Percentiles rank a stretch among this genome's conserved stretches.
These are phyloP conservation scores for Fusarium sp. DNA, from an alignment of 2,329 filamentous ascomycete genomes.

Conservation along the genomic window DNA sequence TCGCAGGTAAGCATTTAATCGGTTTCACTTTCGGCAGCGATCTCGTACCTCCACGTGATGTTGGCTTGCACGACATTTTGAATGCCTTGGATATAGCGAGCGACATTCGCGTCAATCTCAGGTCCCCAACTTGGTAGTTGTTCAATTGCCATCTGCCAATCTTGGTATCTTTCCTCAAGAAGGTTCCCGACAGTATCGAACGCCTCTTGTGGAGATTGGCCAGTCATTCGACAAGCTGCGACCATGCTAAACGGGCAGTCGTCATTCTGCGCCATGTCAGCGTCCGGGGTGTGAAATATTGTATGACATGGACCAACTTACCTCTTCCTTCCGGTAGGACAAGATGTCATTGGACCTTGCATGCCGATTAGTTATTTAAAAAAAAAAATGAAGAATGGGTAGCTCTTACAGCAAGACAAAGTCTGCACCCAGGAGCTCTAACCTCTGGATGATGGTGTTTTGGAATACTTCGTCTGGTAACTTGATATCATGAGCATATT, in stretches of 20 bases:
- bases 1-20: not conserved
- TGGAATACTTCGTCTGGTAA: not conserved
- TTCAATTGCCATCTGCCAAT: not conserved
- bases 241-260: constrained; percentile 21
- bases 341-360: constrained; percentile 2
- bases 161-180: not conserved
- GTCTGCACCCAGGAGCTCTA: constrained; percentile 8
- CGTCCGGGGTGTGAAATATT: rapidly evolving
- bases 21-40: rapidly evolving
- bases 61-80: constrained; percentile 21
- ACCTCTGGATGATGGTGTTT: not conserved
- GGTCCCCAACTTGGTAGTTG: constrained; percentile 9
- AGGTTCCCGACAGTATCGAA: constrained; percentile 1
- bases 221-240: constrained; percentile 9
- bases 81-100: constrained; percentile 5
- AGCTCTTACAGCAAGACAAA: constrained; percentile 2
- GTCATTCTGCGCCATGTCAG: not conserved
- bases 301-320: rapidly evolving
- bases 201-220: constrained; percentile 7
- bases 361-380: rapidly evolving
- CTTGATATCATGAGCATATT: constrained; percentile 7
- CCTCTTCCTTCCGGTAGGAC: constrained; percentile 14
- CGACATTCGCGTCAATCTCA: not conserved
- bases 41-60: constrained; percentile 14
- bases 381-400: rapidly evolving